Base-by-base conservation (phyloP, 805 yeast genomes). In the Yamadazyma sp. region DNA sequence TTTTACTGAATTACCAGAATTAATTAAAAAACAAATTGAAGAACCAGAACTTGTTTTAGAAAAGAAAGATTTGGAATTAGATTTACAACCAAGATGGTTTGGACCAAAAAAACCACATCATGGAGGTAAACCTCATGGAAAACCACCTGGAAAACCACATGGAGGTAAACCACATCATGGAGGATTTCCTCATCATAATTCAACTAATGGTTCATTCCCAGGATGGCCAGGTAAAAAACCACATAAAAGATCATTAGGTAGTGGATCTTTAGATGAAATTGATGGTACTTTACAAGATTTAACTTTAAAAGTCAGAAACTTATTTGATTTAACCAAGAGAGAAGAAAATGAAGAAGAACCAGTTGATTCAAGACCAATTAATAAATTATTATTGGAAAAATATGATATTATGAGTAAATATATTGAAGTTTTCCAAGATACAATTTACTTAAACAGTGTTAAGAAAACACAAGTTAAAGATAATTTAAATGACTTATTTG, bases 261-360 rank as follows among this genome's bases (percentile, higher is more conserved):
- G n/a, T 17, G 33, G 33, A n/a, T 34, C 38, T 14, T 34, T 34
- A 14, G 33, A 29, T 23, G 38, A 34, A 34, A 15, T 34, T 10
- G 33, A 34, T 27, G 11, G 19, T 11, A 23, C 31, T 15, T n/a
- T 34, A 9, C 10, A 13, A 15, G 30, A 23, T 9, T 15, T 34
- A 10, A 20, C 23, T 5, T 23, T 28, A n/a, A 29, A 19, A 14
- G n/a, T 29, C 5, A 28, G 29, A 28, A 7, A 25, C 3, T n/a
- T 23, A 17, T 6, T 18, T 20, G 21, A 16, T 5, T n/a, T 16
- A 12, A 3, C 31, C 15, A 25, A 32, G n/a, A 25, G 35, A 23
- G 25, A 20, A 13, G 16, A 32, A 5, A 26, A 4, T 10, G 31
- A 27, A 23, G 16, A 9, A 4, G 4, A 17, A 9, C 27, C 27